Conservation (phyloP, 2,329 filamentous ascomycete genomes). For the Xylaria sp. region DNA sequence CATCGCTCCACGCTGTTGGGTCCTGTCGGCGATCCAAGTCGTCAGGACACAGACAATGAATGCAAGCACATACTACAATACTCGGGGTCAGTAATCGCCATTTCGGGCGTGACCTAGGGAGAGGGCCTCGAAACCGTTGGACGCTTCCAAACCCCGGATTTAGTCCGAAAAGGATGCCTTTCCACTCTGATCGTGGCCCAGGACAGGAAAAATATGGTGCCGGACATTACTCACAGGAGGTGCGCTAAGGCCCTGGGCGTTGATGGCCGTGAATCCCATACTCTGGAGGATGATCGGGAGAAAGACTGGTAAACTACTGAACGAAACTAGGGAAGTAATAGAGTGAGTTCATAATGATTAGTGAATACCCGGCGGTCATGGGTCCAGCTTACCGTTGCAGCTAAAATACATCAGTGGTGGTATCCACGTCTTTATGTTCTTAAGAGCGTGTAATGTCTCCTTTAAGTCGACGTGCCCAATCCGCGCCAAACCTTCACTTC, state of each 20-base stretch:
- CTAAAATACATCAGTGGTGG: conserved; percentile 55
- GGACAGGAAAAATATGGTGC: background rate
- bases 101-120: background rate
- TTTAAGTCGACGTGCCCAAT: conserved; percentile 56
- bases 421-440: conserved; percentile 62
- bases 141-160: background rate
- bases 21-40: conserved; percentile 72
- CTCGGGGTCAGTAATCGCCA: background rate
- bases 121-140: background rate
- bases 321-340: conserved; percentile 65
- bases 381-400: conserved; percentile 51
- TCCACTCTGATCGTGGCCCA: background rate
- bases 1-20: conserved; percentile 70
- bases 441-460: conserved; percentile 60
- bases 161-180: background rate
- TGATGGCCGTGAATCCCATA: conserved; percentile 74
- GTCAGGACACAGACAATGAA: conserved; percentile 70
- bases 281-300: conserved; percentile 69
- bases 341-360: conserved; percentile 59
- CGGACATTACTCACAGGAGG: conserved; percentile 57
- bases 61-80: conserved; percentile 66
- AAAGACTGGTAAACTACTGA: conserved; percentile 72
- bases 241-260: conserved; percentile 77
- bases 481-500: conserved; percentile 59
- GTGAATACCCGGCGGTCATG: conserved; percentile 52